Conservation (phyloP, 768 basidiomycete genomes). For the Lactarius trivialis region DNA sequence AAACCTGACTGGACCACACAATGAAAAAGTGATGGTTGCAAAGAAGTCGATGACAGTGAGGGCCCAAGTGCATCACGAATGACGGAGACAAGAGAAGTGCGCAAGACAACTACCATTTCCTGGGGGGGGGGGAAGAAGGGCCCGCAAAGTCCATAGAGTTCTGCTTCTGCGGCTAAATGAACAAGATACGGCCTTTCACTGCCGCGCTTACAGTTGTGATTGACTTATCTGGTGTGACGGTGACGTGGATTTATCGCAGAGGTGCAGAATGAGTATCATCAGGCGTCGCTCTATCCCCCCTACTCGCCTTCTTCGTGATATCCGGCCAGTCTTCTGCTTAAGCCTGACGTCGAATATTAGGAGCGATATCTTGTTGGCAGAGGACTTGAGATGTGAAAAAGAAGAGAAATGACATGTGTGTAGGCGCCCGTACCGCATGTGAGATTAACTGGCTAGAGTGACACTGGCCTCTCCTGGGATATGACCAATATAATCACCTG, state of each 20-base stretch:
- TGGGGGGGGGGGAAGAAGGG: background rate
- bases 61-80: background rate
- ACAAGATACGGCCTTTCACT: background rate
- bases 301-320: background rate
- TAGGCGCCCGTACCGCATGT: background rate
- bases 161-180: background rate
- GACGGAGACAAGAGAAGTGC: background rate
- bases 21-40: background rate
- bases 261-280: background rate
- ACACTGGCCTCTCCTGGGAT: background rate
- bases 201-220: background rate
- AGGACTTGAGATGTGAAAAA: background rate
- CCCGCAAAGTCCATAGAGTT: background rate
- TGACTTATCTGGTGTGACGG: background rate
- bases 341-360: background rate
- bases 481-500: no score
- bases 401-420: background rate
- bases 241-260: background rate
- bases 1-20: background rate
- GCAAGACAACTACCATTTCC: background rate
- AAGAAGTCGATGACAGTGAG: background rate
- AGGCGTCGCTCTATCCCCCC: background rate
- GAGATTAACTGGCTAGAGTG: background rate
- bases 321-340: background rate
- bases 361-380: background rate